Conservation (phyloP, 768 basidiomycete species). For the Tulasnella sp. region DNA sequence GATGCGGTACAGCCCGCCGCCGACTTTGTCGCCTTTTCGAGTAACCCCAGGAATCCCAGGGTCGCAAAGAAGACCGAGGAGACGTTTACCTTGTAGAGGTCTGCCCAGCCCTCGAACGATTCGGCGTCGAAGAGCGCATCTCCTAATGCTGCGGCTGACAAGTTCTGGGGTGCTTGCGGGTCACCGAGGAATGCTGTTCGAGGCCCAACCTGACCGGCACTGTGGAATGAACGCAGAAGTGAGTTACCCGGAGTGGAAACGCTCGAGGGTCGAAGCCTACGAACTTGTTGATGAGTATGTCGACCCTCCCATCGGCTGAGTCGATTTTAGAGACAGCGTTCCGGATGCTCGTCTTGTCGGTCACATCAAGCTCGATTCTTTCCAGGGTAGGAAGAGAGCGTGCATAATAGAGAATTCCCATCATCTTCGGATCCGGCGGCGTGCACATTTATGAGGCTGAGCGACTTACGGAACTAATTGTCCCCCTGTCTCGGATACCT, state of each 20-base stretch:
- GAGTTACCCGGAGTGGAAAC: slow-evolving; percentile 50
- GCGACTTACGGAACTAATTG: slow-evolving; percentile 56
- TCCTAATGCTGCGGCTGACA: slow-evolving; percentile 58
- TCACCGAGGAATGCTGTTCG: slow-evolving; percentile 38
- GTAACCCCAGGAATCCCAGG: slow-evolving; percentile 68
- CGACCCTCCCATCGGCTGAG: slow-evolving; percentile 64
- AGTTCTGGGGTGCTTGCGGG: slow-evolving; percentile 50
- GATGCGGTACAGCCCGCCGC: slow-evolving; percentile 44
- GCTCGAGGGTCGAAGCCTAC: slow-evolving; percentile 29
- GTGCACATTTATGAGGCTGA: background rate
- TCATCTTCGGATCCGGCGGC: background rate
- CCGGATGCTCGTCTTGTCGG: slow-evolving; percentile 62
- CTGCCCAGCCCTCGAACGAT: slow-evolving; percentile 57
- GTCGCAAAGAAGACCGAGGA: slow-evolving; percentile 77
- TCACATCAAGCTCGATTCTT: slow-evolving; percentile 59
- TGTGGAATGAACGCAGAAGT: slow-evolving; percentile 56
- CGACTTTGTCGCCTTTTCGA: slow-evolving; percentile 68
- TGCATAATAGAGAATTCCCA: background rate
- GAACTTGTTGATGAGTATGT: slow-evolving; percentile 81
- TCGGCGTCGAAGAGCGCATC: slow-evolving; percentile 68
- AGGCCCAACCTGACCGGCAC: slow-evolving; percentile 74
- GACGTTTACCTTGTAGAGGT: slow-evolving; percentile 63
- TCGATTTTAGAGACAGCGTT: slow-evolving; percentile 53
- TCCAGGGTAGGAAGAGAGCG: background rate
- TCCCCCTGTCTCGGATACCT: slow-evolving; percentile 44